Conservation (phyloP, 495 filamentous ascomycete species). For the Podospora anserina region DNA sequence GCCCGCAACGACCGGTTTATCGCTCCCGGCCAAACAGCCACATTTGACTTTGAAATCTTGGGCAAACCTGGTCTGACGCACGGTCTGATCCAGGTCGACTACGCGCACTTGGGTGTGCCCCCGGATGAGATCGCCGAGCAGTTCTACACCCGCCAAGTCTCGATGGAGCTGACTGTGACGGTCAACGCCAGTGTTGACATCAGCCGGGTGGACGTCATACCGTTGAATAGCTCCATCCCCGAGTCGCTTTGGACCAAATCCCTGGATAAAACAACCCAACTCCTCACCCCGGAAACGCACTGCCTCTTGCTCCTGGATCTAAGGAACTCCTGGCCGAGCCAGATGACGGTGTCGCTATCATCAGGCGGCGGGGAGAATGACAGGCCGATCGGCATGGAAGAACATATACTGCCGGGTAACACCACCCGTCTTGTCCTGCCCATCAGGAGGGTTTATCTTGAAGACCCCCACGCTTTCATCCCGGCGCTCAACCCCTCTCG, state of each 20-base stretch:
- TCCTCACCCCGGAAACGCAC: constrained; percentile 54
- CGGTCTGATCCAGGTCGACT: constrained; percentile 78
- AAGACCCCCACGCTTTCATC: constrained; percentile 72
- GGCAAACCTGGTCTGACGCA: constrained; percentile 83
- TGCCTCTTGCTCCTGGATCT: constrained; percentile 81
- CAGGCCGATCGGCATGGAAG: constrained; percentile 35
- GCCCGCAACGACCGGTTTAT: constrained; percentile 57
- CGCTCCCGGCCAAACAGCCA: constrained; percentile 62
- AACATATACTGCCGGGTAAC: constrained; percentile 73
- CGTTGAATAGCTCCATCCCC: constrained; percentile 56
- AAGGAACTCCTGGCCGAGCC: constrained; percentile 81
- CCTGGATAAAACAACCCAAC: constrained; percentile 23
- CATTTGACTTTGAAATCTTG: constrained; percentile 77
- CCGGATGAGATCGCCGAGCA: constrained; percentile 61
- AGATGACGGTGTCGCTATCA: constrained; percentile 59
- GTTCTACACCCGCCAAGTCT: constrained; percentile 82
- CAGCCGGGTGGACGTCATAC: constrained; percentile 71
- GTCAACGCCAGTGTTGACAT: constrained; percentile 88
- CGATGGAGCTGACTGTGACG: constrained; percentile 78
- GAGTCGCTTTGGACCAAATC: constrained; percentile 45
- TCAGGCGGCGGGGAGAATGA: constrained; percentile 7
- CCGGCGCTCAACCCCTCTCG: constrained; percentile 73
- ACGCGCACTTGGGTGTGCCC: constrained; percentile 65
- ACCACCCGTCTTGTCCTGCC: constrained; percentile 73
- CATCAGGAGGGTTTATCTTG: constrained; percentile 70